Evolutionary conservation across 169 alveolate genomes (phyloP), one percentile per base, ranked within the genome.

Genomic region (Neospora caninum): DNA sequence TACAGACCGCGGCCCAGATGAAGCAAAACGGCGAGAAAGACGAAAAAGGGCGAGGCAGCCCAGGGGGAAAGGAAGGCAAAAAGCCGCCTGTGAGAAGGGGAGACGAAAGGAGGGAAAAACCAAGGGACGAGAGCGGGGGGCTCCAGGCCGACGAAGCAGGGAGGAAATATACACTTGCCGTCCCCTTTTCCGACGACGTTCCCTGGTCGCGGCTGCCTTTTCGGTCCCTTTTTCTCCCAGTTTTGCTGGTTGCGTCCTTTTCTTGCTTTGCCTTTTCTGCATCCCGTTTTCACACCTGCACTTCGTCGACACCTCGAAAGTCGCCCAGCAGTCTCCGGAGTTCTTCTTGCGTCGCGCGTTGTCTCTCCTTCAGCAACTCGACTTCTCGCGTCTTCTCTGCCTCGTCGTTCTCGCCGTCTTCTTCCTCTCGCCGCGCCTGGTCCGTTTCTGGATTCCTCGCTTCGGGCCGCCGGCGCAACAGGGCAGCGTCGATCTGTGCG

Each of bases 301-400:
- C 87, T 34, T 89, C 93, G n/a, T 89, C 86, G 49, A 89, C 93
- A 49, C 45, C n/a, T 18, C 69, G 20, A 70, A 89, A 89, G n/a
- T 89, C 93, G 7, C 36, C 43, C 43, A 89, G 88, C 43, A 89
- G 86, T 25, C 45, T 1, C 36, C 84, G 25, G 13, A 89, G 88
- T 41, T 89, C 43, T 2, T 53, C 70, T 39, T n/a, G 54, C 27
- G 53, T 38, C 2, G 4, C 58, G 0, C 45, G 41, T 27, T 36
- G 18, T n/a, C 49, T 49, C 88, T 89, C 16, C 42, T 58, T 6
- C 43, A 89, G 67, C 87, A 16, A 9, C 67, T 27, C 86, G 49
- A 53, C 45, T 18, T n/a, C 93, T 43, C 41, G 18, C 34, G 1
- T 34, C 10, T 38, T 41, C 39, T 82, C 89, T 41, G 1, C 38